Percentiles rank a stretch among this genome's conserved stretches.
Conservation (phyloP, 768 basidiomycete genomes). For the Tulasnella sp. region DNA sequence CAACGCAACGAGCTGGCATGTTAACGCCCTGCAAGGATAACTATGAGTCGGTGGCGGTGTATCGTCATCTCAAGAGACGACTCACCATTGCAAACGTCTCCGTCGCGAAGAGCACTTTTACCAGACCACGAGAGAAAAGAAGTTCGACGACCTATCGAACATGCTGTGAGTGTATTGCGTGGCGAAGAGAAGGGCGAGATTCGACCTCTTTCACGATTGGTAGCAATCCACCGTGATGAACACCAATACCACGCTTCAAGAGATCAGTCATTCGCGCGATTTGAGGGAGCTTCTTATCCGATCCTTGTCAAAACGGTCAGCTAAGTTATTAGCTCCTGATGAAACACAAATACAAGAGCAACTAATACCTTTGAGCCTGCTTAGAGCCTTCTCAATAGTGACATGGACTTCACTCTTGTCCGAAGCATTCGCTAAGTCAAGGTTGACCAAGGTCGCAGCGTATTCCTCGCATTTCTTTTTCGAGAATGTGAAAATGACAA, state of each 20-base stretch:
- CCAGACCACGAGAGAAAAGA: conserved; percentile 87
- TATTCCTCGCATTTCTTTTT: conserved; percentile 98
- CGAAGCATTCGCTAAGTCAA: conserved; percentile 76
- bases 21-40: conserved; percentile 78
- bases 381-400: conserved; percentile 84
- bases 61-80: too few relatives aligned
- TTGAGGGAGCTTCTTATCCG: conserved; percentile 88
- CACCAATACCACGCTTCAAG: conserved; percentile 86
- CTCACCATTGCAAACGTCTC: conserved; percentile 97
- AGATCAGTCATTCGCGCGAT: conserved; percentile 84
- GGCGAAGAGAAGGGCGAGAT: conserved; percentile 13
- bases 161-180: not conserved
- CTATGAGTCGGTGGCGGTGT: not conserved
- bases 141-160: conserved; percentile 78
- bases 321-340: not conserved
- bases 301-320: conserved; percentile 43
- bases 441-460: conserved; percentile 77
- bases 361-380: conserved; percentile 72
- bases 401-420: conserved; percentile 98
- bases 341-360: not conserved
- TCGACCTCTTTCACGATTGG: conserved; percentile 94
- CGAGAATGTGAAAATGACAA: conserved; percentile 94
- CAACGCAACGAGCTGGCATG: conserved; percentile 97
- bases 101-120: conserved; percentile 95
- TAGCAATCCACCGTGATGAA: conserved; percentile 93